A percentile compares a stretch with the other conserved stretches of the same genome.
These are phyloP conservation scores for Orbilia ellipsospora DNA, from an alignment of 2,329 filamentous ascomycete genomes.

Conservation along the genomic window DNA sequence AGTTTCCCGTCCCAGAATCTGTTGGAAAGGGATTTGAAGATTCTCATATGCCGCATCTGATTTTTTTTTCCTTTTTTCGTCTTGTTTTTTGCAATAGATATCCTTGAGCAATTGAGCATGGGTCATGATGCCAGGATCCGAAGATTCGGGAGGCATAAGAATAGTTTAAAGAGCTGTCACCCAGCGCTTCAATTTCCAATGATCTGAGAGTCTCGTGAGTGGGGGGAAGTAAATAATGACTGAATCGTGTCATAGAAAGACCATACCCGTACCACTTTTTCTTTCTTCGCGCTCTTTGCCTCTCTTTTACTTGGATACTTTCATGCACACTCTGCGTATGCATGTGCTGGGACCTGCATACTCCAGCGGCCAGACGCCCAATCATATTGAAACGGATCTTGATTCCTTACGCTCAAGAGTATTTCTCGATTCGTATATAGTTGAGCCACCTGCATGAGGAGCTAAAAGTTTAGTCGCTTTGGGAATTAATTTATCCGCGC, in stretches of 20 bases:
- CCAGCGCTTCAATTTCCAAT: constrained; percentile 34
- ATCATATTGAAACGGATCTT: constrained; percentile 25
- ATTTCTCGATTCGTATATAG: constrained; percentile 19
- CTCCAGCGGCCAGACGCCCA: constrained; percentile 1
- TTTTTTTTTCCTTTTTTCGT: constrained; percentile 4
- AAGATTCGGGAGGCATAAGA: constrained; percentile 23
- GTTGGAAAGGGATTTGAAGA: constrained; percentile 8
- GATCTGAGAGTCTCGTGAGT: constrained; percentile 14
- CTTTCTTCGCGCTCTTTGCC: constrained; percentile 7
- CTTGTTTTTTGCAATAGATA: neutral
- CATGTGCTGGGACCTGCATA: constrained; percentile 14
- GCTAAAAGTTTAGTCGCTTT: constrained; percentile 26
- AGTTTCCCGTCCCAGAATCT: constrained; percentile 1
- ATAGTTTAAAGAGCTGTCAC: constrained; percentile 16
- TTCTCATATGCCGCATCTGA: neutral
- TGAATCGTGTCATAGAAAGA: constrained; percentile 29
- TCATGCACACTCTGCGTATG: constrained; percentile 1
- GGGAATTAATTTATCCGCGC: constrained; percentile 4
- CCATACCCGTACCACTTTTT: constrained; percentile 27
- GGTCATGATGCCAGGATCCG: neutral
- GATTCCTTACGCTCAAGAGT: constrained; percentile 19
- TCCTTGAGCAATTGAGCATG: neutral
- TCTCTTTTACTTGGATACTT: neutral
- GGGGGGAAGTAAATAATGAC: constrained; percentile 2
- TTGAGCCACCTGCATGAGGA: constrained; percentile 11